Conservation (phyloP, 2,329 filamentous ascomycete species). For the Ophiostoma perfectum region DNA sequence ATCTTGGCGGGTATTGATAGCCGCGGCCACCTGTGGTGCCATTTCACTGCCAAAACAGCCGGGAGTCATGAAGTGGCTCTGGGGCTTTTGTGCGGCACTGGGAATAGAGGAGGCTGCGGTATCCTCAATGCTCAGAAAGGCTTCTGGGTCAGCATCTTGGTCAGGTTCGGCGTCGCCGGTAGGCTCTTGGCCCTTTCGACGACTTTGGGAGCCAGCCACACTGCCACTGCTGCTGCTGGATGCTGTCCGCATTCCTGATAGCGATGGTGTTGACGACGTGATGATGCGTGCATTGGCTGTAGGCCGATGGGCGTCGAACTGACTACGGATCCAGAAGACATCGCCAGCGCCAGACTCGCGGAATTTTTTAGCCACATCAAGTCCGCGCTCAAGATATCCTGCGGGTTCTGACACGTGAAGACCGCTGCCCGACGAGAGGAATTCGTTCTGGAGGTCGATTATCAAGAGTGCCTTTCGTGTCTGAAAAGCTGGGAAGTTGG, state of each 20-base stretch:
- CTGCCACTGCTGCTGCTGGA: constrained; percentile 28
- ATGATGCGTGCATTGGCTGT: constrained; percentile 50
- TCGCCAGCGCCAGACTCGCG: constrained; percentile 61
- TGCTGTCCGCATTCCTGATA: constrained; percentile 21
- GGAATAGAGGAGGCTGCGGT: background rate
- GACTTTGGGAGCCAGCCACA: background rate
- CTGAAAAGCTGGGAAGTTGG: constrained; percentile 50
- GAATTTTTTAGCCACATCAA: constrained; percentile 64
- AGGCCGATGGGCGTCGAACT: constrained; percentile 60
- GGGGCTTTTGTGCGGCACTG: background rate
- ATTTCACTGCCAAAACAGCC: constrained; percentile 45
- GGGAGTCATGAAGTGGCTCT: constrained; percentile 22
- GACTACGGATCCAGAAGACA: constrained; percentile 79
- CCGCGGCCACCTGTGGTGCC: constrained; percentile 38
- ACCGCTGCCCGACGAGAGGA: constrained; percentile 62
- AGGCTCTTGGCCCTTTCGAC: background rate
- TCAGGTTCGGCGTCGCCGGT: background rate
- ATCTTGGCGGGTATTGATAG: constrained; percentile 44
- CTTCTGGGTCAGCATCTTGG: constrained; percentile 35
- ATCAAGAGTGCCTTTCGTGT: constrained; percentile 69
- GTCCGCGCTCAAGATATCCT: constrained; percentile 62
- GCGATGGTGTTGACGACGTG: constrained; percentile 29
- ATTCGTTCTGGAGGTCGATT: constrained; percentile 88
- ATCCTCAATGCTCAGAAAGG: constrained; percentile 29
- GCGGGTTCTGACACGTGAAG: constrained; percentile 59